phyloP scores from a whole-genome alignment of 345 rosid genomes.

The Eucalyptus shirleyi region DNA sequence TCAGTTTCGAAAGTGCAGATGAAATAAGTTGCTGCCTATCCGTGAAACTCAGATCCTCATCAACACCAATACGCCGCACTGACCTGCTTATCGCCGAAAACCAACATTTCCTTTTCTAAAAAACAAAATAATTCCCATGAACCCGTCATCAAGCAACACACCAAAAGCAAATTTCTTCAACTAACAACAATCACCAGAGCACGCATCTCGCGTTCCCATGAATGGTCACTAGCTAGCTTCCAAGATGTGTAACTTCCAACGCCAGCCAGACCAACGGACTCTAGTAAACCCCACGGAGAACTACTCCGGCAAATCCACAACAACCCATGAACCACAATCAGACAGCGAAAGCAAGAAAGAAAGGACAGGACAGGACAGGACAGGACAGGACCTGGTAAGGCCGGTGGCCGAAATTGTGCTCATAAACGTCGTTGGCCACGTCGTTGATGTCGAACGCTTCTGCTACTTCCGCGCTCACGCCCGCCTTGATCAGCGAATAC shows the following conservation, averaged over 20 bases:
- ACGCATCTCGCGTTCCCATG: background rate
- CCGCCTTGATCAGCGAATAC: conserved; percentile 56
- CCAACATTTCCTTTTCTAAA: background rate
- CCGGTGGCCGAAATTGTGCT: conserved; percentile 81
- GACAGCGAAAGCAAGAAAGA: background rate
- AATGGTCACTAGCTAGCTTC: background rate
- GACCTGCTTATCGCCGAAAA: background rate
- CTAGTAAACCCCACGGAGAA: background rate
- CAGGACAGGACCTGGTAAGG: conserved; percentile 60
- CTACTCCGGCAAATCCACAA: background rate
- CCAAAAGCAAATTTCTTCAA: background rate
- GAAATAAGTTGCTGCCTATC: background rate
- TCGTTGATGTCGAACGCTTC: conserved; percentile 92
- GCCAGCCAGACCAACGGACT: background rate
- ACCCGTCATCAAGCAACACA: background rate
- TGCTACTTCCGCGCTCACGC: conserved; percentile 39
- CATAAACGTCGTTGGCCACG: conserved; percentile 79
- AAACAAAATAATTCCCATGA: background rate
- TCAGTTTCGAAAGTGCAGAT: background rate
- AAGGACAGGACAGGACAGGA: background rate
- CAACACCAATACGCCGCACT: background rate
- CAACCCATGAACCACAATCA: background rate
- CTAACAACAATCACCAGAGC: background rate
- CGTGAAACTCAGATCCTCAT: background rate
- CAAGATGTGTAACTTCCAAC: background rate